Evolutionary conservation across 148 eudicot genomes (phyloP).

Genomic region (Talinum fruticosum): DNA sequence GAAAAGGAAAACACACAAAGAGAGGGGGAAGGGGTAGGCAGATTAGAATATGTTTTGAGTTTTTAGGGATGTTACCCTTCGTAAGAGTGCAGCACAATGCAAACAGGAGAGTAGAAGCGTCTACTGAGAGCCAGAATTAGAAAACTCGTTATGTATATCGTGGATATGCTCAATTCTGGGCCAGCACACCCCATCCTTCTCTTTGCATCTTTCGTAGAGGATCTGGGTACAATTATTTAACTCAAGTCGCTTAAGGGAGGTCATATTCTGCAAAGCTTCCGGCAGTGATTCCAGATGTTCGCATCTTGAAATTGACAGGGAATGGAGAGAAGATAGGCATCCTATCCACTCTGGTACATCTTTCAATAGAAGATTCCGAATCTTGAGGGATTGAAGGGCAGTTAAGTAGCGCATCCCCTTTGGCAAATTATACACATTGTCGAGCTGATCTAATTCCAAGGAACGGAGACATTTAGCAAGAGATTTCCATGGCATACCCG

Average conservation of each 20-base stretch:
- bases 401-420: slow-evolving; percentile 22
- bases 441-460: neutral
- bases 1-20: no score
- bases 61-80: no score
- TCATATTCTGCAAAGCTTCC: slow-evolving; percentile 16
- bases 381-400: slow-evolving; percentile 7
- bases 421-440: slow-evolving; percentile 12
- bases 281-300: slow-evolving; percentile 3
- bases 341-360: slow-evolving; percentile 17
- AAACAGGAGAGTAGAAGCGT: no score
- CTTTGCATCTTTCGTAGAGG: slow-evolving; percentile 9
- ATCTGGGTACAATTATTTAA: neutral
- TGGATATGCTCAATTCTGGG: slow-evolving; percentile 24
- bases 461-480: neutral
- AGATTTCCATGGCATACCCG: neutral
- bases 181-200: slow-evolving; percentile 21
- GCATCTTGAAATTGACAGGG: slow-evolving; percentile 3
- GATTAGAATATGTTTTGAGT: no score
- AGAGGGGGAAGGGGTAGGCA: no score
- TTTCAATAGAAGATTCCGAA: neutral
- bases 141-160: no score
- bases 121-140: no score
- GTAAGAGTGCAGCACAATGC: no score
- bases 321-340: slow-evolving; percentile 8
- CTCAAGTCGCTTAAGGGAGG: slow-evolving; percentile 13